Base-by-base conservation (phyloP, 495 filamentous ascomycete species). In the Filosporella fistucella region DNA sequence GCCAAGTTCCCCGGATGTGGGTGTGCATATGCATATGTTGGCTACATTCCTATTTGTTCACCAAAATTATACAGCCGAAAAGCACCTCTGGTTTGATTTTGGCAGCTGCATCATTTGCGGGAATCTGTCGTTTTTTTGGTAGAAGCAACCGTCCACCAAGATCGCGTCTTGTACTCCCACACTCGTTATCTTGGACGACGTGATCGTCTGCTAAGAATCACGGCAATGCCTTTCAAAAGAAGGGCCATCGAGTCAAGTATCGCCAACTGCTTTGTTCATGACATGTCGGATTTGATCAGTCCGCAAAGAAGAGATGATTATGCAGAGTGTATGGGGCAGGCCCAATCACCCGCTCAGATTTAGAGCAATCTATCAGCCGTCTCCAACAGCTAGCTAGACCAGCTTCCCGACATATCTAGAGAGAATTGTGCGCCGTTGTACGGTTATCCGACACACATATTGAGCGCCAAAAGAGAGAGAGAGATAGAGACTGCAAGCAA, bases 101-200 rank as follows among this genome's bases (percentile, higher is more conserved):
- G 24, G 12, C 14, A 12, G n/a, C 23, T 41, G 4, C 4, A 20
- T 41, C 41, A n/a, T n/a, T n/a, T n/a, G n/a, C n/a, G n/a, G n/a
- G n/a, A n/a, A n/a, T n/a, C n/a, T n/a, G n/a, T n/a, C n/a, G n/a
- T n/a, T n/a, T n/a, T n/a, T n/a, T 28, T 43, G 41, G 20, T 43
- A 28, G 41, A 30, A 18, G 12, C 20, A 46, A 29, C 21, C 17
- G 38, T 25, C 41, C 13, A 44, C 6, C 41, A 44, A 44, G 10
- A 44, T 32, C 41, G 5, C 43, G 8, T 34, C 43, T 46, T 46
- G 43, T 46, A 46, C 43, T 46, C 20, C 43, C 26, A 46, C 26
- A 46, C 43, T 34, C 14, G 7, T 18, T 46, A 36, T 35, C 29
- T 46, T 46, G 10, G 16, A 46, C n/a, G 20, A 46, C 10, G 26